phyloP scores from a whole-genome alignment of 2,329 filamentous ascomycete species.

The Chaetomium strumarium region DNA sequence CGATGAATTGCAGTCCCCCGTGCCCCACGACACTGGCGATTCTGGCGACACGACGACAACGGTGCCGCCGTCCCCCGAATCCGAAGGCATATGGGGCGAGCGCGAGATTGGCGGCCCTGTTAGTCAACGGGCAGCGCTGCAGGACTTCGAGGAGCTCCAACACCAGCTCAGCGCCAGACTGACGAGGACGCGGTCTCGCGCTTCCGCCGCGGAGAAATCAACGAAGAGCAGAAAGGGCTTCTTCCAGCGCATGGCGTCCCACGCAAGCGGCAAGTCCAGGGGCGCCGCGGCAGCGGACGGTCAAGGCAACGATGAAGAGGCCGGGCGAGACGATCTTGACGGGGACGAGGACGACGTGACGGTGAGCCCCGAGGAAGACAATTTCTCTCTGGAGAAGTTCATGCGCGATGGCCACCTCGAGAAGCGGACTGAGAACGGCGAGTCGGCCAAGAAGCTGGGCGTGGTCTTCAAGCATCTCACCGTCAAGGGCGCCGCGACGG shows the following conservation, averaged over 20 bases:
- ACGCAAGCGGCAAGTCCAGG: conserved; percentile 14
- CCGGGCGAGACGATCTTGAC: conserved; percentile 22
- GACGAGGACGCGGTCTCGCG: conserved; percentile 12
- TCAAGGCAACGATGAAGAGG: conserved; percentile 28
- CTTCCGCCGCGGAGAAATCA: conserved; percentile 15
- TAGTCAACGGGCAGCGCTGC: conserved; percentile 22
- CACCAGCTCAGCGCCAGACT: conserved; percentile 16
- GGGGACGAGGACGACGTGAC: conserved; percentile 34
- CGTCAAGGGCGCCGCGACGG: conserved; percentile 64
- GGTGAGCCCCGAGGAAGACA: conserved; percentile 36
- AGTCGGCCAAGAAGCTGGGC: conserved; percentile 69
- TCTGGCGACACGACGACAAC: conserved; percentile 12
- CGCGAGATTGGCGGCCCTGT: conserved; percentile 24
- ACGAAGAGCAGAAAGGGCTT: conserved; percentile 10
- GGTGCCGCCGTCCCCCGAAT: conserved; percentile 12
- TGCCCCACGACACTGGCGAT: background rate
- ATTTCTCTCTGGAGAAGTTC: conserved; percentile 64
- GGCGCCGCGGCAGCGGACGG: background rate
- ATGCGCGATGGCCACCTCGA: conserved; percentile 71
- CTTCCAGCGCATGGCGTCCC: conserved; percentile 19
- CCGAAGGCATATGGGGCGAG: conserved; percentile 23
- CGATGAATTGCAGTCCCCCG: conserved; percentile 8
- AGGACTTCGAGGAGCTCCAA: conserved; percentile 23
- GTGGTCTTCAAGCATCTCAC: conserved; percentile 72
- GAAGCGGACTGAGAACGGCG: conserved; percentile 57